Conservation (phyloP, 1,284 basidiomycete species). For the Ganoderma meredithae region DNA sequence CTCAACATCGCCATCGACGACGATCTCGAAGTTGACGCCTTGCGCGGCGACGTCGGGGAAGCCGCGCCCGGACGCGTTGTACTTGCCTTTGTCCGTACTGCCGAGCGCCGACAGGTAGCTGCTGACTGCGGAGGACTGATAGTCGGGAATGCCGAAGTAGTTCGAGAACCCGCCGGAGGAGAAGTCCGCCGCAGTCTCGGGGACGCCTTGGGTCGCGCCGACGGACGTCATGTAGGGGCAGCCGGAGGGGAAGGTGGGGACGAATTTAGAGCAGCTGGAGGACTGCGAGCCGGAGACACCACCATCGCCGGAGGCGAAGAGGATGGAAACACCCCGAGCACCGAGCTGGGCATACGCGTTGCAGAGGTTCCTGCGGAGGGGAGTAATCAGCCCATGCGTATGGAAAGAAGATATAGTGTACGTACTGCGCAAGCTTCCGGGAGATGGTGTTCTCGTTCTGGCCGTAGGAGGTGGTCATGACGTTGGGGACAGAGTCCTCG, state of each 20-base stretch:
- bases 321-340: conserved; percentile 62
- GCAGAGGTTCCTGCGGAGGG: conserved; percentile 51
- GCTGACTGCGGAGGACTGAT: conserved; percentile 48
- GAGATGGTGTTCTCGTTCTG: conserved; percentile 37
- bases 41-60: conserved; percentile 44
- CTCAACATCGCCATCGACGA: conserved; percentile 42
- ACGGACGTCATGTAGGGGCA: conserved; percentile 69
- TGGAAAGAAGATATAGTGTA: conserved; percentile 42
- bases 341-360: conserved; percentile 68
- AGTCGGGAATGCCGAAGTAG: conserved; percentile 50
- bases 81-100: conserved; percentile 38
- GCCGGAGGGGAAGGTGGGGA: conserved; percentile 73
- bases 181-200: conserved; percentile 58
- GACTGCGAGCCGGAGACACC: conserved; percentile 70
- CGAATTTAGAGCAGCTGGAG: conserved; percentile 58
- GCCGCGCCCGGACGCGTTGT: conserved; percentile 41
- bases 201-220: conserved; percentile 58
- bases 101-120: conserved; percentile 43
- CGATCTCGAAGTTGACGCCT: conserved; percentile 41
- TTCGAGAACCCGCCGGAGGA: conserved; percentile 59
- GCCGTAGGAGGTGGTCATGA: conserved; percentile 53
- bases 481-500: conserved; percentile 51
- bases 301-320: conserved; percentile 73
- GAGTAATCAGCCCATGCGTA: neutral
- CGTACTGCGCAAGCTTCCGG: conserved; percentile 60